Evolutionary conservation across 2,329 filamentous ascomycete genomes (phyloP).

Genomic region (Diaporthe vexans): DNA sequence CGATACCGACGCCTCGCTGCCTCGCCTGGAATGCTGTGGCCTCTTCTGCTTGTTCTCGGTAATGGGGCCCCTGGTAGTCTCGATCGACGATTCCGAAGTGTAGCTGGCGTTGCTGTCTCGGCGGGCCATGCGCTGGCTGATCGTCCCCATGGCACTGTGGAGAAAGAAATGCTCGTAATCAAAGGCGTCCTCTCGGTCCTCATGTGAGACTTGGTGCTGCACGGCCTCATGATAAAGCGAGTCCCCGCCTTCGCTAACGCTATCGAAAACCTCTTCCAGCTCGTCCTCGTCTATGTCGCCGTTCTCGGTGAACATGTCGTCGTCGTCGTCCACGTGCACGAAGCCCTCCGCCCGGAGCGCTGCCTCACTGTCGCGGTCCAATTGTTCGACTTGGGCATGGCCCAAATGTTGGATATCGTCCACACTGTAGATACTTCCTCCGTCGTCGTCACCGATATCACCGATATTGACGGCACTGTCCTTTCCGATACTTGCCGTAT

Average conservation of each 20-base stretch:
- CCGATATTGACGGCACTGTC: conserved; percentile 44
- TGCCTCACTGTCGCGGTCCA: conserved; percentile 48
- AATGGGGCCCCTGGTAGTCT: conserved; percentile 69
- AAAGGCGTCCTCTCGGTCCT: conserved; percentile 94
- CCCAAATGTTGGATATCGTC: conserved; percentile 47
- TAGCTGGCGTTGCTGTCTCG: conserved; percentile 66
- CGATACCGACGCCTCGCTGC: conserved; percentile 64
- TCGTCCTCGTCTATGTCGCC: conserved; percentile 48
- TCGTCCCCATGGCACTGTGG: conserved; percentile 89
- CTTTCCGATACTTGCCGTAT: conserved; percentile 18
- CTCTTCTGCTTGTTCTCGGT: conserved; percentile 40
- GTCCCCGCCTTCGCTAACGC: conserved; percentile 72
- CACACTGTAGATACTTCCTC: conserved; percentile 48
- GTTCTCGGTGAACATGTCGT: conserved; percentile 59
- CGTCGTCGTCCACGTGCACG: conserved; percentile 50
- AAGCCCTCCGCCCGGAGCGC: conserved; percentile 44
- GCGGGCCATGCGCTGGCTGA: conserved; percentile 66
- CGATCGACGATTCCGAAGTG: conserved; percentile 72
- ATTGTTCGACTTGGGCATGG: conserved; percentile 43
- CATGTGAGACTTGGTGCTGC: conserved; percentile 79
- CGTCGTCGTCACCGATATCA: conserved; percentile 48
- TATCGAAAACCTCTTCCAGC: conserved; percentile 56
- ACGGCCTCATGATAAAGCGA: conserved; percentile 74
- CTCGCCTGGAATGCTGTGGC: conserved; percentile 49
- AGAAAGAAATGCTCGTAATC: conserved; percentile 97